Percentiles rank a stretch among this genome's conserved stretches.
Evolutionary conservation across 2,329 filamentous ascomycete genomes (phyloP).

Genomic region (Diaporthe nobilis): DNA sequence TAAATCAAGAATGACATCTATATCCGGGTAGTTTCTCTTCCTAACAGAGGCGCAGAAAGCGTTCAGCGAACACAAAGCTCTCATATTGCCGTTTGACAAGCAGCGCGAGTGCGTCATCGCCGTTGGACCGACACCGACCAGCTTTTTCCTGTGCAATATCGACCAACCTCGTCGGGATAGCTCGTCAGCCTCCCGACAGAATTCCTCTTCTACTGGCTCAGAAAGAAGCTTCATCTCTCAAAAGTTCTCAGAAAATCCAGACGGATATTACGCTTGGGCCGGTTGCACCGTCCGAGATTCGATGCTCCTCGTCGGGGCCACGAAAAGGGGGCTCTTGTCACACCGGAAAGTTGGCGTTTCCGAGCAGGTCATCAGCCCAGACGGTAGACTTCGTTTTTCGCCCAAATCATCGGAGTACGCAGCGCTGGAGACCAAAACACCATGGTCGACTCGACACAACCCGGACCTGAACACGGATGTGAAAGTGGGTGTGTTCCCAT

Average conservation of each 20-base stretch:
- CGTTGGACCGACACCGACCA: conserved; percentile 16
- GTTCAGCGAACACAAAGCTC: conserved; percentile 21
- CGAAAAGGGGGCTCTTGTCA: not conserved
- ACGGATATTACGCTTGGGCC: conserved; percentile 4
- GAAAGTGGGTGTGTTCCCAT: conserved; percentile 4
- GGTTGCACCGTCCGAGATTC: not conserved
- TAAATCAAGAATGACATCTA: not conserved
- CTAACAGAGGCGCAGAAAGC: conserved; percentile 19
- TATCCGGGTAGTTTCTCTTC: not conserved
- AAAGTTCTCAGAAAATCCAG: not conserved
- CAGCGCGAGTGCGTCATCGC: conserved; percentile 25
- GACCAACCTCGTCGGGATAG: conserved; percentile 4
- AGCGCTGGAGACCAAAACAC: not conserved
- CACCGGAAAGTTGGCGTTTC: not conserved
- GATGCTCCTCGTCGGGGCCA: not conserved
- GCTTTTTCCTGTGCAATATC: conserved; percentile 25
- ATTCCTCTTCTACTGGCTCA: not conserved
- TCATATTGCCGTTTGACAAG: conserved; percentile 17
- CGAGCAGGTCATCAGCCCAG: not conserved
- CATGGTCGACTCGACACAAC: not conserved
- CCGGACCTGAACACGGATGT: conserved; percentile 8
- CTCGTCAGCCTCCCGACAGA: not conserved
- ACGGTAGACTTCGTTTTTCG: not conserved
- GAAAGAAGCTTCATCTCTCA: not conserved
- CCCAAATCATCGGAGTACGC: not conserved